Base-by-base conservation (phyloP, 2,329 filamentous ascomycete species). In the Microdochium nivale region DNA sequence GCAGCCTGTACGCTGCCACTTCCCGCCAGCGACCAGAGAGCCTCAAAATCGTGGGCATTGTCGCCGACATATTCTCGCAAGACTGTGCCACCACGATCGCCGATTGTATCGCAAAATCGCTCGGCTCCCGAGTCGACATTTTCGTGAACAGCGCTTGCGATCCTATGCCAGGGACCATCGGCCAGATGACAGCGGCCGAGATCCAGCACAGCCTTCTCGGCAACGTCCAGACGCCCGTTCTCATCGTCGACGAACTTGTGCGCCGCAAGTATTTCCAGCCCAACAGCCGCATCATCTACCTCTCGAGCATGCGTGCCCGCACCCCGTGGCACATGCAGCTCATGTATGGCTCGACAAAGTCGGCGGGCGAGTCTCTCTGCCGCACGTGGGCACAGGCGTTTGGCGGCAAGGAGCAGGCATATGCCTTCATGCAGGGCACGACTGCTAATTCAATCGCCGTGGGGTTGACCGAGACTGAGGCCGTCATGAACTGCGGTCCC, bases 261-360 rank as follows among this genome's bases (percentile, higher is more conserved):
- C 77, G 75, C 0, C 75, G 79, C 53, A 73, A 83, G 23, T 79
- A 79, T 0, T 68, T 66, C 27, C 79, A 83, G 58, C 74, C 79
- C 25, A 77, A 73, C 4, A 80, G 79, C 5, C 73, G 80, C 43
- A 76, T 83, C 55, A 74, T 83, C 53, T 81, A 80, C 59, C 60
- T 83, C 43, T 78, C 73, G 40, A 78, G 73, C 55, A 76, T 83
- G 53, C 75, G 72, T 48, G 66, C 76, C 40, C 73, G 71, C 49
- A 65, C 79, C 5, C 79, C 80, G 33, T 80, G 77, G 53, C 68
- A 72, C 44, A 68, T 71, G 32, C 78, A 81, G 57, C 76, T 74
- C 11, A 71, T 84, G 49, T 84, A 84, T 58, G 78, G 76, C 11
- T 81, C 78, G n/a, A 81, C 76, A 49, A 84, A 84, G 61, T 81